phyloP scores from a whole-genome alignment of 805 yeast species.

The Myxozyma neglecta region DNA sequence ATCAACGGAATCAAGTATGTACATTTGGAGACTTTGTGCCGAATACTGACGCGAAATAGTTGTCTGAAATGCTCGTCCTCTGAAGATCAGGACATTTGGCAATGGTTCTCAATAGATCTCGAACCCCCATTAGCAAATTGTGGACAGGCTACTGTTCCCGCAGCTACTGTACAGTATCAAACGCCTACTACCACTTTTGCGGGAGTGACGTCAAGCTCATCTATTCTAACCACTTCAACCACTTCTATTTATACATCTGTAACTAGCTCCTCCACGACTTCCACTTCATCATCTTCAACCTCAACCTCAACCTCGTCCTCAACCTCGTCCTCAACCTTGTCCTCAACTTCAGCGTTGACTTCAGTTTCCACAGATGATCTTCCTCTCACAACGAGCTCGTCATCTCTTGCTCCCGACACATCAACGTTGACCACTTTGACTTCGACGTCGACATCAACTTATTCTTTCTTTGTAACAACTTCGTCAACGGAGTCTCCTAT shows the following conservation, averaged over 20 bases:
- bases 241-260: not conserved
- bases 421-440: not conserved
- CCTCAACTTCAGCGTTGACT: not conserved
- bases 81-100: slow-evolving; percentile 10
- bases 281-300: not conserved
- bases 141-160: slow-evolving; percentile 4
- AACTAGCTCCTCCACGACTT: not conserved
- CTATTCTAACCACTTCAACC: not conserved
- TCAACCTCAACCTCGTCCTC: not conserved
- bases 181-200: not conserved
- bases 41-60: not conserved
- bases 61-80: slow-evolving; percentile 14
- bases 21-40: not conserved
- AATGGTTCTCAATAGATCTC: not conserved
- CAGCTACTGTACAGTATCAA: not conserved
- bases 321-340: not conserved
- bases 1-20: not conserved
- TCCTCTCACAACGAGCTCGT: too few relatives aligned
- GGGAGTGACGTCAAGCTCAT: not conserved
- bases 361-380: too few relatives aligned
- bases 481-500: too few relatives aligned
- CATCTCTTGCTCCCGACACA: too few relatives aligned
- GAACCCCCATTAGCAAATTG: slow-evolving; percentile 1
- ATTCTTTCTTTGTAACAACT: not conserved
- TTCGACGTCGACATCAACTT: not conserved